phyloP scores from a whole-genome alignment of 768 basidiomycete genomes.

The Suillus subalutaceus region DNA sequence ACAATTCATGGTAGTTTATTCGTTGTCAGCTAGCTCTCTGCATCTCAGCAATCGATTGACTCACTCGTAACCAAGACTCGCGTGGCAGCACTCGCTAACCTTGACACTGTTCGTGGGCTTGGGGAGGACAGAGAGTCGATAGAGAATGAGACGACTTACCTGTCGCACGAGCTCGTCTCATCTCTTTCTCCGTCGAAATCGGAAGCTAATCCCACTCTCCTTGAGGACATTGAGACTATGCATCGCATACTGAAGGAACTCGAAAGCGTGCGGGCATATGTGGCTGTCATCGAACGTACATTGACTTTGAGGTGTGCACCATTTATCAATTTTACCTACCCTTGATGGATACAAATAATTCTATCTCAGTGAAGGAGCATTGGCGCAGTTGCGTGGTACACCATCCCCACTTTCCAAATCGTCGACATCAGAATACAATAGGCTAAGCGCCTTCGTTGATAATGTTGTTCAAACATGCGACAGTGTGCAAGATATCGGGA shows the following conservation, averaged over 20 bases:
- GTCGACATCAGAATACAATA: slow-evolving; percentile 58
- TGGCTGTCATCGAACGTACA: slow-evolving; percentile 70
- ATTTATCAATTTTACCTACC: slow-evolving; percentile 7
- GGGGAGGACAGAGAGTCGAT: slow-evolving; percentile 77
- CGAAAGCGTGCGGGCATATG: slow-evolving; percentile 74
- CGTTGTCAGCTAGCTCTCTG: slow-evolving; percentile 55
- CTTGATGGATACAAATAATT: slow-evolving; percentile 14
- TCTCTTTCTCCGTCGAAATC: slow-evolving; percentile 45
- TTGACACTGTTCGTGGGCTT: slow-evolving; percentile 71
- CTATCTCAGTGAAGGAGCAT: slow-evolving; percentile 55
- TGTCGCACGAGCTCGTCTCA: slow-evolving; percentile 68
- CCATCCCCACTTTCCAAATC: slow-evolving; percentile 44
- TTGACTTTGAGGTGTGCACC: slow-evolving; percentile 67
- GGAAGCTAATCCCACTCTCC: slow-evolving; percentile 59
- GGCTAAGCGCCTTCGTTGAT: slow-evolving; percentile 62
- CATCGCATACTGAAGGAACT: slow-evolving; percentile 80
- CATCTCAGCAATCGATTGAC: slow-evolving; percentile 53
- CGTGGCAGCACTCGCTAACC: slow-evolving; percentile 46
- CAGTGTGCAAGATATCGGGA: slow-evolving; percentile 45
- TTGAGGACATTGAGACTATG: slow-evolving; percentile 81
- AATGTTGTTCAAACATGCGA: slow-evolving; percentile 49
- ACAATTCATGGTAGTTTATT: slow-evolving; percentile 1
- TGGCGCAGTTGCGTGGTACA: slow-evolving; percentile 50
- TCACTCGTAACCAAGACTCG: slow-evolving; percentile 52
- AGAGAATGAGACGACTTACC: slow-evolving; percentile 72